Percentiles rank a stretch among this genome's conserved stretches.
Conservation (phyloP, 768 basidiomycete species). For the Boletus insuetus region DNA sequence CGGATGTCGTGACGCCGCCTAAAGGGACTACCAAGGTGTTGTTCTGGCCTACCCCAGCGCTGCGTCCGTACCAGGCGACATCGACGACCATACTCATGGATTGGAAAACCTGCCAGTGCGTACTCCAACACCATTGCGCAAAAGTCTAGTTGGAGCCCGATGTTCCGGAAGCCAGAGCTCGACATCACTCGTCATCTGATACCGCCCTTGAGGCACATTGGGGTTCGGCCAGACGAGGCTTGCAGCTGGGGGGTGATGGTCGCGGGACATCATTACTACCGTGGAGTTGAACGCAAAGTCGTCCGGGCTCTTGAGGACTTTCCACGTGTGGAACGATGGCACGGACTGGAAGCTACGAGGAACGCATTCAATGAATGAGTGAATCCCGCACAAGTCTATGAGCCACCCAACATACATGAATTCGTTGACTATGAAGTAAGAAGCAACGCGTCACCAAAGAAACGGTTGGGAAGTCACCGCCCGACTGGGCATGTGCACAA, state of each 20-base stretch:
- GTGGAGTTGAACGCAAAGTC: constrained; percentile 60
- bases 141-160: constrained; percentile 54
- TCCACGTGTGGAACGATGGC: constrained; percentile 62
- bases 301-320: constrained; percentile 46
- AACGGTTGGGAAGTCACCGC: constrained; percentile 28
- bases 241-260: constrained; percentile 56
- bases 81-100: constrained; percentile 58
- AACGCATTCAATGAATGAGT: neutral
- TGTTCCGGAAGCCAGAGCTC: constrained; percentile 53
- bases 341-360: constrained; percentile 54
- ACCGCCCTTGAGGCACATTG: constrained; percentile 51
- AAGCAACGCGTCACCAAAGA: neutral
- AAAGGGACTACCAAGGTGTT: constrained; percentile 56
- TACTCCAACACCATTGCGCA: constrained; percentile 63
- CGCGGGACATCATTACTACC: constrained; percentile 48
- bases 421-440: constrained; percentile 37
- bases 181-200: constrained; percentile 50
- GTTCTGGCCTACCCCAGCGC: constrained; percentile 53
- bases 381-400: neutral
- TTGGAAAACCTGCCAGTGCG: constrained; percentile 61
- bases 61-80: constrained; percentile 56
- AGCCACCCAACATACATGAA: constrained; percentile 43
- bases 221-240: constrained; percentile 53
- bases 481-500: constrained; percentile 51
- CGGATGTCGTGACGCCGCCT: constrained; percentile 64